Evolutionary conservation across 2,329 filamentous ascomycete genomes (phyloP), one percentile per base, ranked within the genome.

Genomic region (Fusarium secorum): DNA sequence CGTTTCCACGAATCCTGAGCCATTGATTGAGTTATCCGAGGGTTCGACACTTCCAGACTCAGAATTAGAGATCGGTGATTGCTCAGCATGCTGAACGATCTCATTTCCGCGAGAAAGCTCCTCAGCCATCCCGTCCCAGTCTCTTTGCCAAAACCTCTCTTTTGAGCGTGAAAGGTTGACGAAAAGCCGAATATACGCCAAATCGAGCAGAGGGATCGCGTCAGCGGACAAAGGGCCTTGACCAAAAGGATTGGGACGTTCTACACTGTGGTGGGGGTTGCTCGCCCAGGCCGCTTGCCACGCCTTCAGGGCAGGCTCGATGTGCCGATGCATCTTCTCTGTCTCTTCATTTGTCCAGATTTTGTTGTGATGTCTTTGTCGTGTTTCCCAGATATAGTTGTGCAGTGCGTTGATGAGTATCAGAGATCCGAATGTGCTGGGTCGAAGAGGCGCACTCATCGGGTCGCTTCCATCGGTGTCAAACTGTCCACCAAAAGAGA

Each of bases 321-420:
- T 97, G 77, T 97, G 94, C 4, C 92, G 89, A 79, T 98, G 95
- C 94, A 98, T 97, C 71, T 94, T 94, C 73, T 98, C 95, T 0
- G 94, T 97, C 80, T 98, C 95, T 71, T 95, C 91, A 36, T 91
- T 89, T 4, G 94, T 97, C 95, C 95, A 98, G 52, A 94, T 86
- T 68, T 94, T 91, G 74, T 93, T 94, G 74, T 95, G 91, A 74
- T 98, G 95, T 56, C 94, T 87, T 80, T 97, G 95, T 28, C 95
- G 88, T 0, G 95, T 98, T 81, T 98, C 95, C 96, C 96, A 98
- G 46, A 98, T 98, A 80, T 97, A 98, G 75, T 98, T 98, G 82
- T 98, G 96, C 28, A 98, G 85, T 7, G 96, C 95, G 78, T 97
- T 95, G 78, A 98, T 98, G 69, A 99, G 83, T 10, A 98, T 88